Evolutionary conservation across 192 early-diverging fungal species (phyloP).

Genomic region (Coemansia sp.): DNA sequence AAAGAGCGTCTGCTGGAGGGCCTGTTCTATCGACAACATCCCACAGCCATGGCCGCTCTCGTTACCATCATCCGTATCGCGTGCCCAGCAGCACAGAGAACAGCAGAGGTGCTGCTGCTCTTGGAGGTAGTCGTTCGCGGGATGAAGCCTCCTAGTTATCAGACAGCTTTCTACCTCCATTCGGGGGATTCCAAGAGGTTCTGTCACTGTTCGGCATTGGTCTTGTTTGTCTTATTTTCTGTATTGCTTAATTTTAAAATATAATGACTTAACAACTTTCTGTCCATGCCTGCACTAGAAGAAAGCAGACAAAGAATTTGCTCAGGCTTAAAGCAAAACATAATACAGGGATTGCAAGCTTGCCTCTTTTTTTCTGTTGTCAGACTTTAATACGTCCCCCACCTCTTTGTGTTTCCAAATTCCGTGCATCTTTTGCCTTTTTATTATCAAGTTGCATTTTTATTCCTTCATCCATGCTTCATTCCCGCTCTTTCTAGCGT

Average conservation of each 20-base stretch:
- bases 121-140: constrained; percentile 7
- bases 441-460: background rate
- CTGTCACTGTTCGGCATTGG: no score
- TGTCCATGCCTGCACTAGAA: no score
- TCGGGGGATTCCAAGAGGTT: no score
- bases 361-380: background rate
- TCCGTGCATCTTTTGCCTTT: constrained; percentile 2
- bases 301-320: no score
- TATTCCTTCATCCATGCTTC: background rate
- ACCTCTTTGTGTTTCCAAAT: background rate
- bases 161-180: background rate
- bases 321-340: no score
- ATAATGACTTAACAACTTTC: no score
- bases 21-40: constrained; percentile 17
- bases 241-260: no score
- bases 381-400: background rate
- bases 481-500: background rate
- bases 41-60: constrained; percentile 15
- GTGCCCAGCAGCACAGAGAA: constrained; percentile 4
- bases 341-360: no score
- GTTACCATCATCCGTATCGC: constrained; percentile 36
- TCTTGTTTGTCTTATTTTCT: no score
- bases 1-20: constrained; percentile 19
- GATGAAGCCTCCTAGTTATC: constrained; percentile 6
- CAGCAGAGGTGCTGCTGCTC: background rate